These are phyloP conservation scores for Kodamaea lidongshanica DNA, from an alignment of 805 yeast genomes.

Conservation along the genomic window DNA sequence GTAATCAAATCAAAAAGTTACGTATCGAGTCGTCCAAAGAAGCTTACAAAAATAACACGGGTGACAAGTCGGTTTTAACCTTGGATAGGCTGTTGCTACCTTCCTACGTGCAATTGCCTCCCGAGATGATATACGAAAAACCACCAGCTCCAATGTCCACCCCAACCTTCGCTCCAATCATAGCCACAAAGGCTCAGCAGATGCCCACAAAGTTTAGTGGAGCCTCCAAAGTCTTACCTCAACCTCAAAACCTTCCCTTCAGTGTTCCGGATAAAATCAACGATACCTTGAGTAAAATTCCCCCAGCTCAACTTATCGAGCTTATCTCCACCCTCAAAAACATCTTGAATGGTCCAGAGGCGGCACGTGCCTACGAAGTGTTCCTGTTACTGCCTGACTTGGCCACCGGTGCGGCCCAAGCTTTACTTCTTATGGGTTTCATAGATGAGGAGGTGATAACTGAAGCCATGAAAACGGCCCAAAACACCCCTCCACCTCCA, in stretches of 20 bases:
- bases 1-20: conserved; percentile 35
- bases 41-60: conserved; percentile 37
- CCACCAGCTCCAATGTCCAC: conserved; percentile 4
- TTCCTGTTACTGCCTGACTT: conserved; percentile 49
- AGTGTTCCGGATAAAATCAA: conserved; percentile 53
- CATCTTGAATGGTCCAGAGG: conserved; percentile 45
- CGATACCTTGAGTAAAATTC: conserved; percentile 53
- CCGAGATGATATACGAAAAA: conserved; percentile 19
- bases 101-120: conserved; percentile 51
- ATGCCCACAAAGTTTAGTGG: conserved; percentile 42
- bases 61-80: conserved; percentile 38
- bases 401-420: conserved; percentile 67
- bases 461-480: conserved; percentile 39
- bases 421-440: conserved; percentile 69
- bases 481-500: conserved; percentile 15
- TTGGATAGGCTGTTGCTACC: conserved; percentile 47
- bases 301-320: conserved; percentile 68
- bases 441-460: conserved; percentile 64
- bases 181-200: neutral
- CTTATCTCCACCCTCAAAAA: conserved; percentile 60
- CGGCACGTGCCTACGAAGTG: conserved; percentile 47
- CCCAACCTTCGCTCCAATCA: conserved; percentile 2
- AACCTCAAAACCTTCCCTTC: conserved; percentile 39
- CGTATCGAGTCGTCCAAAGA: conserved; percentile 60
- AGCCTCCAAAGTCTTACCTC: conserved; percentile 55